Base-by-base conservation (phyloP, 2,329 filamentous ascomycete genomes). In the Madurella fahalii region DNA sequence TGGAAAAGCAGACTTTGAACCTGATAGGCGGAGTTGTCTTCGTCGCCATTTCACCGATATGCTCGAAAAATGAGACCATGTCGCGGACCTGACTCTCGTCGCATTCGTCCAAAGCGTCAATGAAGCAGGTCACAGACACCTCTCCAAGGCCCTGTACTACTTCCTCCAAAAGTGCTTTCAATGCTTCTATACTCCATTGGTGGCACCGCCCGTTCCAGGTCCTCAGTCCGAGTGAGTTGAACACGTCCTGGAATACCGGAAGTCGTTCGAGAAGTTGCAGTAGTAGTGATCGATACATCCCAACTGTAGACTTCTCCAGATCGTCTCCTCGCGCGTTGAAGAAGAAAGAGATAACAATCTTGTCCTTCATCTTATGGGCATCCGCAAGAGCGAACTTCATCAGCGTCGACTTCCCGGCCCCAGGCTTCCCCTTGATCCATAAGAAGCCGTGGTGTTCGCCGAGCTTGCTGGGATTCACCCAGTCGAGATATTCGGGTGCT, bases 401-500 rank as follows among this genome's bases (percentile, higher is more conserved):
- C 31, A 61, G 20, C 0, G 55, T 59, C 7, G 58, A 63, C 40
- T 62, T 63, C 30, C 60, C 58, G 1, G 58, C 42, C 2, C 58
- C 56, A 4, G 58, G 57, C 15, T 62, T 61, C 1, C 61, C 60
- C 20, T 58, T 61, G 13, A 62, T 55, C 57, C 57, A 60, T 1
- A 62, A 34, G 11, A 63, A 52, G 7, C 60, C 58, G 11, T 54
- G 32, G 34, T 62, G 53, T 11, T 47, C 2, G 20, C 2, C 3
- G 2, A 42, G 8, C 15, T 65, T 57, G 1, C 43, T 47, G 1
- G 54, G 37, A 40, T 74, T 62, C 9, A 69, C 63, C 76, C 75
- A 78, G 16, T 58, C 53, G 4, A 58, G n/a, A 47, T 74, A 78
- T 8, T 65, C 52, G 1, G 64, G 44, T 8, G 67, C 65, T 1